Evolutionary conservation across 2,329 filamentous ascomycete genomes (phyloP), one percentile per base, ranked within the genome.

Genomic region (Penicillium sp.): DNA sequence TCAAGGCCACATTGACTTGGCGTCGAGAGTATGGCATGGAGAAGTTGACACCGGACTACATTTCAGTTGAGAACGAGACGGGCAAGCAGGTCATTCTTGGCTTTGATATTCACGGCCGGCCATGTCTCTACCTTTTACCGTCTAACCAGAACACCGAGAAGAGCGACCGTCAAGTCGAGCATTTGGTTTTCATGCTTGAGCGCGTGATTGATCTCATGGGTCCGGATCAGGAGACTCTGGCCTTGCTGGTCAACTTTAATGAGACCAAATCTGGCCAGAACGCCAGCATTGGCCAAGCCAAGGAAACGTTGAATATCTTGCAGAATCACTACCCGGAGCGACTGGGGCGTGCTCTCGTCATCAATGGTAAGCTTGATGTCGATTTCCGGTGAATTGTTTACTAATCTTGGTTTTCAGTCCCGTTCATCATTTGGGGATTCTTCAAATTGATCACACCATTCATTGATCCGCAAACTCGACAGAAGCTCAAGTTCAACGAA

Each of bases 401-500:
- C 43, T 46, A 16, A 39, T 33, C n/a, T 6, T 11, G 11, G 26
- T 22, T 29, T 4, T 32, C 47, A 90, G 85, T 95, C 32, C 90
- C 90, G 0, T 95, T 86, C 80, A 76, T 94, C 47, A 85, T 96
- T 44, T 82, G 79, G 64, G 85, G 85, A 34, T 98, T 98, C 75
- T 94, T 96, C 75, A 95, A 94, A 67, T 71, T 95, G 55, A 89
- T 98, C 67, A 88, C 80, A 3, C 88, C 90, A 26, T 95, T 98
- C 67, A 95, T 98, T 67, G 92, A 98, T 65, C 92, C 92, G 6
- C 71, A 89, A 55, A 98, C 92, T 7, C 80, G 85, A 41, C 81
- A 92, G 58, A 98, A 98, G 73, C 81, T 98, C 70, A 93, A 92
- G 70, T 95, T 95, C 75, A 95, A 96, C 71, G 88, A 95, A 64